phyloP scores from a whole-genome alignment of 2,329 filamentous ascomycete species.

The Sclerotiophoma versabilis region DNA sequence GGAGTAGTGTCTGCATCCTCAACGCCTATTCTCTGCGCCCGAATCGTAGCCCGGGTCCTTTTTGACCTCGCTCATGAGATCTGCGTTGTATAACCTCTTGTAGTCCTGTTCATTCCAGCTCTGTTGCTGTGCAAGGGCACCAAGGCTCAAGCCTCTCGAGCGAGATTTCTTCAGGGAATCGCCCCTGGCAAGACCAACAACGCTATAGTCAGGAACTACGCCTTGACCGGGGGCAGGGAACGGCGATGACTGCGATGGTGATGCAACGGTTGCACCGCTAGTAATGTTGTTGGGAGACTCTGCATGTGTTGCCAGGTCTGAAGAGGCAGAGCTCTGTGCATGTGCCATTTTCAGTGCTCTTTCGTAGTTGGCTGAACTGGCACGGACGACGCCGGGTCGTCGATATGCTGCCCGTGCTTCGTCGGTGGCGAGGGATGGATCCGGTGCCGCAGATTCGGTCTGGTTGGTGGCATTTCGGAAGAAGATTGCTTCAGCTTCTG shows the following conservation, averaged over 20 bases:
- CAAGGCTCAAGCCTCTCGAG: slow-evolving; percentile 41
- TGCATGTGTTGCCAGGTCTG: slow-evolving; percentile 30
- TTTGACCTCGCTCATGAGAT: slow-evolving; percentile 32
- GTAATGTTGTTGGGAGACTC: slow-evolving; percentile 20
- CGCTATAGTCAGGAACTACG: slow-evolving; percentile 43
- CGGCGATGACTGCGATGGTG: slow-evolving; percentile 24
- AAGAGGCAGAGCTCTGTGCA: slow-evolving; percentile 32
- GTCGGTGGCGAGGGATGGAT: slow-evolving; percentile 22
- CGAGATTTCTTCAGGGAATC: slow-evolving; percentile 41
- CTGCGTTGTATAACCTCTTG: slow-evolving; percentile 40
- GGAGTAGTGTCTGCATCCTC: background rate
- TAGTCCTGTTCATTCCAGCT: slow-evolving; percentile 47
- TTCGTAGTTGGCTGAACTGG: slow-evolving; percentile 44
- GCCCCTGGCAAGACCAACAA: slow-evolving; percentile 28
- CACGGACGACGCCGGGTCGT: slow-evolving; percentile 31
- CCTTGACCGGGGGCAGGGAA: slow-evolving; percentile 43
- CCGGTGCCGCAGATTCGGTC: slow-evolving; percentile 47
- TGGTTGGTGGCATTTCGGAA: slow-evolving; percentile 39
- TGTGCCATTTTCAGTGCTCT: slow-evolving; percentile 33
- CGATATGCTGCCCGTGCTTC: slow-evolving; percentile 43
- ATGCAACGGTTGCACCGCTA: slow-evolving; percentile 17
- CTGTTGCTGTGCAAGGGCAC: slow-evolving; percentile 37
- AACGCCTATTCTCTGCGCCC: slow-evolving; percentile 16
- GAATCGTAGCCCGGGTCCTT: slow-evolving; percentile 38
- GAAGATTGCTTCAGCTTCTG: slow-evolving; percentile 46